A percentile compares a stretch with the other conserved stretches of the same genome.
These are phyloP conservation scores for Gossypium stocksii DNA, from an alignment of 345 rosid genomes.

Conservation along the genomic window DNA sequence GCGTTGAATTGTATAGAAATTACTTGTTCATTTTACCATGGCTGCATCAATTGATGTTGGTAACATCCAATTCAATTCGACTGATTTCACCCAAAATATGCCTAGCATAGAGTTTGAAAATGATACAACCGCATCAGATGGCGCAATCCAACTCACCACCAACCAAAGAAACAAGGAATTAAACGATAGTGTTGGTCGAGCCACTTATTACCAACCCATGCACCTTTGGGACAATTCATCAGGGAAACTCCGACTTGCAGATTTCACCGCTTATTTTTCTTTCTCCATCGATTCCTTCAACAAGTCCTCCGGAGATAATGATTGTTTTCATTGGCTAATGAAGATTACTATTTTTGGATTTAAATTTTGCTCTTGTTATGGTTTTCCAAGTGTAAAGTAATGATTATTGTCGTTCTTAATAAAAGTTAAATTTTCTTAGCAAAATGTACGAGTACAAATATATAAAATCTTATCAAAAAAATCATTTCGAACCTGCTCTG, in stretches of 20 bases:
- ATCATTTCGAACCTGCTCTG: no score
- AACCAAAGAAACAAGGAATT: background rate
- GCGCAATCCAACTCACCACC: background rate
- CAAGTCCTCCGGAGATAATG: background rate
- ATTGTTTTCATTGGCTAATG: no score
- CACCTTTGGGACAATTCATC: conserved; percentile 10
- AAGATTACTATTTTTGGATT: no score
- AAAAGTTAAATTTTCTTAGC: no score
- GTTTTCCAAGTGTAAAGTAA: no score
- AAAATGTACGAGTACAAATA: no score
- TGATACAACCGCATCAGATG: no score
- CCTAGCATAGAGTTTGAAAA: background rate
- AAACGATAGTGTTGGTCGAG: background rate
- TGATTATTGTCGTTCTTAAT: no score
- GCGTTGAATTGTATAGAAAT: fast-evolving
- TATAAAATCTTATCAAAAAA: no score
- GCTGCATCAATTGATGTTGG: background rate
- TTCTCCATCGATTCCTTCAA: conserved; percentile 24
- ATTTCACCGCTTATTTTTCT: conserved; percentile 35
- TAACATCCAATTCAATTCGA: background rate
- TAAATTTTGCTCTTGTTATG: no score
- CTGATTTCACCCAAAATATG: background rate
- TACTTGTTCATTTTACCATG: background rate
- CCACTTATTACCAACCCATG: background rate
- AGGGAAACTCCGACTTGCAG: background rate